Percentiles rank a stretch among this genome's conserved stretches.
Conservation (phyloP, 2,329 filamentous ascomycete species). For the Xylariaceae sp. region DNA sequence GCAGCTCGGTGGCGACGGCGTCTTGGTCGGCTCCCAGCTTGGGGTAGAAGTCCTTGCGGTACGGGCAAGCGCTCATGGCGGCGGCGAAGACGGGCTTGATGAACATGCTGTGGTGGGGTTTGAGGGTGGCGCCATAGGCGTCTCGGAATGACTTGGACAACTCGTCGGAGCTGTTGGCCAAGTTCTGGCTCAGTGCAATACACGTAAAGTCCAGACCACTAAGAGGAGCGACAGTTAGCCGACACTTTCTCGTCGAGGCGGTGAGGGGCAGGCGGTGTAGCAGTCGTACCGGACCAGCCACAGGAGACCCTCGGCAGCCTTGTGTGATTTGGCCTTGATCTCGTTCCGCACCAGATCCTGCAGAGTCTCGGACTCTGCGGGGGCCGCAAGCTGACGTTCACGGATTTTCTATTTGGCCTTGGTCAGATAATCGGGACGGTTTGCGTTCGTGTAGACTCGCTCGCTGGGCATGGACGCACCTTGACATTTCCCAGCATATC, state of each 20-base stretch:
- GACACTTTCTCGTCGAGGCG: neutral
- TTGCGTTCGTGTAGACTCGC: constrained; percentile 1
- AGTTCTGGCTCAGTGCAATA: constrained; percentile 73
- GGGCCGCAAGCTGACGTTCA: constrained; percentile 71
- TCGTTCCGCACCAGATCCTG: constrained; percentile 84
- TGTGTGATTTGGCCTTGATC: constrained; percentile 83
- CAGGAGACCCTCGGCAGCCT: constrained; percentile 79
- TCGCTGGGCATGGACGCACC: constrained; percentile 42
- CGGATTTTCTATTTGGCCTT: constrained; percentile 71
- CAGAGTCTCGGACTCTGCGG: constrained; percentile 72
- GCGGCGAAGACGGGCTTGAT: constrained; percentile 89
- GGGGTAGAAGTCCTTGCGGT: constrained; percentile 86
- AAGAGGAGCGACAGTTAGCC: constrained; percentile 4
- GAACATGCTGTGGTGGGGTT: constrained; percentile 83
- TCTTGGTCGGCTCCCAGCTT: constrained; percentile 69
- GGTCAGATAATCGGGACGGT: constrained; percentile 14
- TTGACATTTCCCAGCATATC: constrained; percentile 91
- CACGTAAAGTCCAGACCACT: constrained; percentile 93
- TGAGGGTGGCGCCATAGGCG: constrained; percentile 81
- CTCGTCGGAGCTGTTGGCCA: constrained; percentile 63
- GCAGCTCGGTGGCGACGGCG: constrained; percentile 60
- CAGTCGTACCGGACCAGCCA: constrained; percentile 87
- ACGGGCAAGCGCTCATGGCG: constrained; percentile 89
- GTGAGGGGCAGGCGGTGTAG: constrained; percentile 3
- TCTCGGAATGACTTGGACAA: constrained; percentile 80